Base-by-base conservation (phyloP, 768 basidiomycete species). In the Piloderma croceum region DNA sequence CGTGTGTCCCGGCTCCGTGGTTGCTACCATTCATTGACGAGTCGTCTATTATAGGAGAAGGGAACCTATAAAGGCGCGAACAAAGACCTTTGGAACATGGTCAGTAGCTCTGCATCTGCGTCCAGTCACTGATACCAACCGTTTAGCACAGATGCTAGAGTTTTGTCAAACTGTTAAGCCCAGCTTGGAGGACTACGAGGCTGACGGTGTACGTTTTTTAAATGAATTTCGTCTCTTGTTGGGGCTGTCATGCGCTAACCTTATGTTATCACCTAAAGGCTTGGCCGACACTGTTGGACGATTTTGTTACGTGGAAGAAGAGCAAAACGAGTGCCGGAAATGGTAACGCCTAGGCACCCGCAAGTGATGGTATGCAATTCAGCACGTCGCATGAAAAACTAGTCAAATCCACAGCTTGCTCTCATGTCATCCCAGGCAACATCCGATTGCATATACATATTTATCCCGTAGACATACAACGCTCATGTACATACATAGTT, bases 11-110 rank as follows among this genome's bases (percentile, higher is more conserved):
- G 25, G 12, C 21, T 34, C 29, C 31, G 39, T 31, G 23, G 24
- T 4, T 21, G 27, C 22, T 22, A 22, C 17, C 12, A n/a, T 21
- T 25, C 34, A 12, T 17, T 35, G 34, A 25, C 10, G 17, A 17
- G 22, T 19, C 29, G 31, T 31, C 33, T 25, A 41, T 36, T 41
- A 39, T 41, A 69, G 63, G 63, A 76, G 37, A 68, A 60, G 44
- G 74, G 71, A 6, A 70, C 65, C 3, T 88, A 86, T 62, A 89
- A 81, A 53, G 83, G 81, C 0, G 77, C 80, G 11, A 90, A 88
- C 59, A 86, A 86, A 53, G 89, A 92, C 61, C 62, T 90, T 7
- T 92, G 89, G 89, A 74, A 61, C 42, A 90, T 90, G 88, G 87
- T 84, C 44, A 11, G 70, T 63, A 23, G 24, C 13, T 19, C 24